These are phyloP conservation scores for Pyrus hybrid DNA, from an alignment of 331 rosid species.

Conservation along the genomic window DNA sequence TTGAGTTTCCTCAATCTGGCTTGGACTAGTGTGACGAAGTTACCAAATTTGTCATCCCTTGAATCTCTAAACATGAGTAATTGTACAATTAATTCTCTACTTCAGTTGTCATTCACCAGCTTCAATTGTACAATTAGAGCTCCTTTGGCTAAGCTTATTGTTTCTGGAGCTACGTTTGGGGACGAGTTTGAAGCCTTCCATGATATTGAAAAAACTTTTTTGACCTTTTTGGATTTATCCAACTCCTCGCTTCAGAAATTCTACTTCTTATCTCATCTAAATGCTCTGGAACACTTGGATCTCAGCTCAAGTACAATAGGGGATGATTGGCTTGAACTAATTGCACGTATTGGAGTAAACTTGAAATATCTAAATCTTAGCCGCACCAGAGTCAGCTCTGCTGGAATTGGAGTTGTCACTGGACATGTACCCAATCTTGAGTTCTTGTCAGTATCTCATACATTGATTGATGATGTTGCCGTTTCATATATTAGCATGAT, in stretches of 20 bases:
- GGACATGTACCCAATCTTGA: slow-evolving; percentile 72
- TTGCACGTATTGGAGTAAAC: slow-evolving; percentile 52
- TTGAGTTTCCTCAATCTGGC: slow-evolving; percentile 72
- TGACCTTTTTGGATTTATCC: slow-evolving; percentile 57
- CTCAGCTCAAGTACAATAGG: slow-evolving; percentile 61
- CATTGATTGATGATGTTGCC: slow-evolving; percentile 60
- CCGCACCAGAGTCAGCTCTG: slow-evolving; percentile 61
- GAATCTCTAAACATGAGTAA: slow-evolving; percentile 74
- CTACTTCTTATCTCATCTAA: slow-evolving; percentile 47
- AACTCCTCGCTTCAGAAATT: slow-evolving; percentile 47
- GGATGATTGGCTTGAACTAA: slow-evolving; percentile 51
- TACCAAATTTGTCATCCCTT: slow-evolving; percentile 55
- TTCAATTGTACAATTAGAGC: neutral
- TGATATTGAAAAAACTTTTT: slow-evolving; percentile 28
- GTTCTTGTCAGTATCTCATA: slow-evolving; percentile 53
- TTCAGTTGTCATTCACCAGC: slow-evolving; percentile 33
- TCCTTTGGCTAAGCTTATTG: slow-evolving; percentile 53
- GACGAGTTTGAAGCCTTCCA: slow-evolving; percentile 48
- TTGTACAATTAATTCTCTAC: slow-evolving; percentile 60
- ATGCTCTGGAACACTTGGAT: slow-evolving; percentile 62
- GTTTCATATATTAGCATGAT: slow-evolving; percentile 47
- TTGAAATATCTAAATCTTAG: slow-evolving; percentile 67
- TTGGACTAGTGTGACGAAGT: slow-evolving; percentile 68
- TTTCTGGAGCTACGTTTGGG: slow-evolving; percentile 55
- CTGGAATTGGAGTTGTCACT: slow-evolving; percentile 58